Evolutionary conservation across 1,139 yeast genomes (phyloP).

Genomic region (Candida dubliniensis): DNA sequence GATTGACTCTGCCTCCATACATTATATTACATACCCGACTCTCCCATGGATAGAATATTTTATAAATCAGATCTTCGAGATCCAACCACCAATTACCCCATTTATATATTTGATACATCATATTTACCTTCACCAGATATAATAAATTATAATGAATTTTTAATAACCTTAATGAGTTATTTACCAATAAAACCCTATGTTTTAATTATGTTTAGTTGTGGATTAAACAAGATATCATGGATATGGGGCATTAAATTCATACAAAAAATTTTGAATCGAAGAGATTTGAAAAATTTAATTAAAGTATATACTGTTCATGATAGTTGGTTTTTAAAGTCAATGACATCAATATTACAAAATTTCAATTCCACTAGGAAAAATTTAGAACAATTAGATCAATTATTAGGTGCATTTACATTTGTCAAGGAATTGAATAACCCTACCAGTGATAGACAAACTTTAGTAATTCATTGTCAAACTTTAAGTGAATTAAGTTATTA

Average conservation of each 20-base stretch:
- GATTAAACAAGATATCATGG: conserved; percentile 69
- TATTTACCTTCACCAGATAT: conserved; percentile 60
- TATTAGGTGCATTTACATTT: conserved; percentile 30
- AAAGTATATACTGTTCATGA: conserved; percentile 85
- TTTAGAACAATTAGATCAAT: conserved; percentile 27
- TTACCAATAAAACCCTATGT: conserved; percentile 62
- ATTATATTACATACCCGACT: neutral
- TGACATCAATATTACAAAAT: conserved; percentile 71
- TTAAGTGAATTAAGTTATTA: conserved; percentile 62
- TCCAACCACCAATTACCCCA: conserved; percentile 61
- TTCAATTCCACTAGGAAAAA: conserved; percentile 36
- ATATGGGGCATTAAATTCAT: conserved; percentile 78
- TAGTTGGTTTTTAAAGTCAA: conserved; percentile 83
- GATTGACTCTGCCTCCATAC: neutral
- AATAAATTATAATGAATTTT: conserved; percentile 43
- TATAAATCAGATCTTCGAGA: conserved; percentile 60
- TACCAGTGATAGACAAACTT: conserved; percentile 5
- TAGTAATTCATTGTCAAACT: conserved; percentile 41
- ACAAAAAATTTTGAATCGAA: conserved; percentile 59
- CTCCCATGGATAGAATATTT: conserved; percentile 51
- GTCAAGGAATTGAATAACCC: conserved; percentile 2
- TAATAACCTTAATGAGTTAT: conserved; percentile 36
- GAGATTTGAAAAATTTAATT: conserved; percentile 48
- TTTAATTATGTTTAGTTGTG: conserved; percentile 74
- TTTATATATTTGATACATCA: conserved; percentile 76